Conservation (phyloP, 495 filamentous ascomycete species). For the Immersiella caudata region DNA sequence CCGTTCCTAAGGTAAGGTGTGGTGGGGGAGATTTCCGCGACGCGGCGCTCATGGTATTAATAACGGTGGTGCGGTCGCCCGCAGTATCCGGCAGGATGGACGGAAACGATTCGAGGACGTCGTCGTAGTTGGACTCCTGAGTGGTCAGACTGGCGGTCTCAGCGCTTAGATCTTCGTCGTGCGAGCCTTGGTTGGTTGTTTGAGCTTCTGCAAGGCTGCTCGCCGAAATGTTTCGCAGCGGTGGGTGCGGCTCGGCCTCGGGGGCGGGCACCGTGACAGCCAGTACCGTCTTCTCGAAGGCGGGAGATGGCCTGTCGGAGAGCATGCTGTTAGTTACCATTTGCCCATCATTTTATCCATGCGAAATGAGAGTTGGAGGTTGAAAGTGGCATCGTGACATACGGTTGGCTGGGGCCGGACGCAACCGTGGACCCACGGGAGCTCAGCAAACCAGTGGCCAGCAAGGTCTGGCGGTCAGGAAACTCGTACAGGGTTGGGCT, state of each 20-base stretch:
- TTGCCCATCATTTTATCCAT: slow-evolving; percentile 28
- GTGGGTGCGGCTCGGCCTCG: slow-evolving; percentile 37
- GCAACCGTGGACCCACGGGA: slow-evolving; percentile 23
- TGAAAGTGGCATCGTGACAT: slow-evolving; percentile 27
- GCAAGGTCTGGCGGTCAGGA: slow-evolving; percentile 35
- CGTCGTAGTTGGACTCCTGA: slow-evolving; percentile 40
- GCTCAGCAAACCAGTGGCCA: slow-evolving; percentile 25
- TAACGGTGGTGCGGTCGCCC: slow-evolving; percentile 31
- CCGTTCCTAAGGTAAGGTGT: slow-evolving; percentile 47
- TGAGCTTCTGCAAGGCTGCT: slow-evolving; percentile 44
- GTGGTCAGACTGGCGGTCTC: slow-evolving; percentile 38
- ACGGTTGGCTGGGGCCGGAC: slow-evolving; percentile 32
- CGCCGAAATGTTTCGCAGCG: slow-evolving; percentile 38
- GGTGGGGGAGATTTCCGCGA: slow-evolving; percentile 52
- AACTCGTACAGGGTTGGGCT: slow-evolving; percentile 62
- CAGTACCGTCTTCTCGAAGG: slow-evolving; percentile 22
- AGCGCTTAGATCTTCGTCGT: slow-evolving; percentile 43
- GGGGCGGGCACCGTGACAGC: slow-evolving; percentile 25
- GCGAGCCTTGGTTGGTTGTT: slow-evolving; percentile 35
- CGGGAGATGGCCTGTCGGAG: slow-evolving; percentile 34
- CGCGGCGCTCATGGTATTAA: slow-evolving; percentile 48
- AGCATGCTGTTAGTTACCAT: slow-evolving; percentile 34
- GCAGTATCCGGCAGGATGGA: slow-evolving; percentile 28
- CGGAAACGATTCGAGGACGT: slow-evolving; percentile 32
- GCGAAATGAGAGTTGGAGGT: slow-evolving; percentile 14